Percentiles rank a stretch among this genome's conserved stretches.
Evolutionary conservation across 306 rosid species (phyloP).

Genomic region (Pyrus communis): DNA sequence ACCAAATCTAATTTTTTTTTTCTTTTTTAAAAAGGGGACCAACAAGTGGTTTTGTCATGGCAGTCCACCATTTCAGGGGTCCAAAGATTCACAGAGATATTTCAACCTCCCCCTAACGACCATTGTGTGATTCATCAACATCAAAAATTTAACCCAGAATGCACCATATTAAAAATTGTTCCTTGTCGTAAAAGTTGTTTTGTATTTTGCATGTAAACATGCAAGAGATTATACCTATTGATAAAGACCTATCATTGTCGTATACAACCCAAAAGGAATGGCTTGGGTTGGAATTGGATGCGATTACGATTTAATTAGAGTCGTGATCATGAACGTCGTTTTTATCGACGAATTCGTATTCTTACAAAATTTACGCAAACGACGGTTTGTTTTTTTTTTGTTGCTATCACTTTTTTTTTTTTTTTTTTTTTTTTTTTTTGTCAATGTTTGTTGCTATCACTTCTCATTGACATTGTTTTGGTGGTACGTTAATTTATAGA

Average conservation of each 20-base stretch:
- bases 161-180: no score
- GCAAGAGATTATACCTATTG: not conserved
- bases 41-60: no score
- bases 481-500: not conserved
- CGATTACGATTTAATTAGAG: not conserved
- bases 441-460: not conserved
- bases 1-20: no score
- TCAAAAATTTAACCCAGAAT: no score
- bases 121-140: rapidly evolving
- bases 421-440: no score
- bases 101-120: rapidly evolving
- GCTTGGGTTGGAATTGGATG: not conserved
- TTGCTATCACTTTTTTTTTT: not conserved
- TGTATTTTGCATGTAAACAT: not conserved
- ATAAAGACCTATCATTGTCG: not conserved
- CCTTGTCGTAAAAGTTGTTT: no score
- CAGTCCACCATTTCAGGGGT: rapidly evolving
- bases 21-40: no score
- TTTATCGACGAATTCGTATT: not conserved
- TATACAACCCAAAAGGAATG: not conserved
- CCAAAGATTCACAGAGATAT: rapidly evolving
- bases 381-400: not conserved
- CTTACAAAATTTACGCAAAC: not conserved
- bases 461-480: not conserved
- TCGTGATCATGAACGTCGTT: not conserved